Evolutionary conservation across 2,329 filamentous ascomycete species (phyloP), one percentile per base, ranked within the genome.

Genomic region (Alternaria metachromatica): DNA sequence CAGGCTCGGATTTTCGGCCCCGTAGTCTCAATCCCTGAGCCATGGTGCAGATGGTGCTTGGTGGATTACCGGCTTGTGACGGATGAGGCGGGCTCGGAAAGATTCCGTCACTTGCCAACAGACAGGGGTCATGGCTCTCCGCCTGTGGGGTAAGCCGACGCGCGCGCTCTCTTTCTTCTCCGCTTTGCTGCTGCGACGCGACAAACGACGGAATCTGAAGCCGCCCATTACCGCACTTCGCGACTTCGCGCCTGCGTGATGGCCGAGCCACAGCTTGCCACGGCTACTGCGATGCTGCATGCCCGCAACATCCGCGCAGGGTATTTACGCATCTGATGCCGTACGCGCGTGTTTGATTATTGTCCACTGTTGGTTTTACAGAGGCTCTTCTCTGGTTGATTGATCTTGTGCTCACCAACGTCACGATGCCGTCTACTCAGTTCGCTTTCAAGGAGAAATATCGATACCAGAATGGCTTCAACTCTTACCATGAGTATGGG

Each of bases 401-500:
- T 55, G 73, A 76, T 33, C 41, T 12, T 30, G 8, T 46, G 4
- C 20, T 72, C 60, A 68, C 60, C n/a, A 68, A 73, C 62, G 68
- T 54, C 77, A 80, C 66, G 45, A 92, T 92, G 89, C 89, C 89
- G 68, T 84, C 86, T 74, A 90, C 89, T 30, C 80, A 86, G 15
- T 91, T 92, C 82, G 83, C 79, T 51, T 84, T 86, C 63, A 83
- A 86, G 43, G 89, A 92, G 77, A 89, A 87, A 69, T 96, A 96
- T 83, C 84, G 83, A 62, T 96, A 96, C 80, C 90, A 89, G 75
- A 92, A 89, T 83, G 92, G 92, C 78, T 94, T 96, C 83, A 87
- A 87, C 79, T 88, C 86, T 51, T 90, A 94, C 77, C 87, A 93
- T 78, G 91, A 95, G 91, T 94, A 81, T 72, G 88, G 20, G 55